These are phyloP conservation scores for Xylariaceae sp. DNA, from an alignment of 2,329 filamentous ascomycete genomes.

Conservation along the genomic window DNA sequence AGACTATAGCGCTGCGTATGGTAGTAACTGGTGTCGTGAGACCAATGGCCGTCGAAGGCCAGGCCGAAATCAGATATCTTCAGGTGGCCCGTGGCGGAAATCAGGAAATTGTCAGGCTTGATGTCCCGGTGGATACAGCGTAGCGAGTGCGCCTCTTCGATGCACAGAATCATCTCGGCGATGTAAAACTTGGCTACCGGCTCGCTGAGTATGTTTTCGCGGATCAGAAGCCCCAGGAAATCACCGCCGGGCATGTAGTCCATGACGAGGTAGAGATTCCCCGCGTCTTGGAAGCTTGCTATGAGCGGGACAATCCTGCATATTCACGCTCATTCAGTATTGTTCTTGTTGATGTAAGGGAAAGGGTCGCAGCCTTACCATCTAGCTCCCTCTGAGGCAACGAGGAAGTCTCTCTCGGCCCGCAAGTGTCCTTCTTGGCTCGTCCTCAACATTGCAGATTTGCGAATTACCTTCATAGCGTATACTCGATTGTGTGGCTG, in stretches of 20 bases:
- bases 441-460: conserved; percentile 86
- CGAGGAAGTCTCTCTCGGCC: conserved; percentile 87
- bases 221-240: conserved; percentile 80
- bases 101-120: conserved; percentile 96
- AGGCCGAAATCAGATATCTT: conserved; percentile 97
- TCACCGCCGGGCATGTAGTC: conserved; percentile 98
- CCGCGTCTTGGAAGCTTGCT: conserved; percentile 80
- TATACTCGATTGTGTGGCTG: conserved; percentile 56
- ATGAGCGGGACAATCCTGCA: conserved; percentile 78
- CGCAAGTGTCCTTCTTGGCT: conserved; percentile 89
- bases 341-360: not conserved
- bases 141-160: conserved; percentile 86
- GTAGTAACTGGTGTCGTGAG: conserved; percentile 83
- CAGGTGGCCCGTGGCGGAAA: conserved; percentile 80
- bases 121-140: conserved; percentile 92
- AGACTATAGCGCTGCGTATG: conserved; percentile 76
- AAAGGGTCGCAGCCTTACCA: conserved; percentile 49
- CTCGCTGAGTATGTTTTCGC: conserved; percentile 79
- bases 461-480: conserved; percentile 96
- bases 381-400: conserved; percentile 78
- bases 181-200: conserved; percentile 78
- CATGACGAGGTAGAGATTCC: conserved; percentile 89
- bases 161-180: conserved; percentile 91
- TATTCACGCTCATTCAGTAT: conserved; percentile 10
- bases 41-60: conserved; percentile 93